These are phyloP conservation scores for Mycena filopes DNA, from an alignment of 768 basidiomycete species.

Conservation along the genomic window DNA sequence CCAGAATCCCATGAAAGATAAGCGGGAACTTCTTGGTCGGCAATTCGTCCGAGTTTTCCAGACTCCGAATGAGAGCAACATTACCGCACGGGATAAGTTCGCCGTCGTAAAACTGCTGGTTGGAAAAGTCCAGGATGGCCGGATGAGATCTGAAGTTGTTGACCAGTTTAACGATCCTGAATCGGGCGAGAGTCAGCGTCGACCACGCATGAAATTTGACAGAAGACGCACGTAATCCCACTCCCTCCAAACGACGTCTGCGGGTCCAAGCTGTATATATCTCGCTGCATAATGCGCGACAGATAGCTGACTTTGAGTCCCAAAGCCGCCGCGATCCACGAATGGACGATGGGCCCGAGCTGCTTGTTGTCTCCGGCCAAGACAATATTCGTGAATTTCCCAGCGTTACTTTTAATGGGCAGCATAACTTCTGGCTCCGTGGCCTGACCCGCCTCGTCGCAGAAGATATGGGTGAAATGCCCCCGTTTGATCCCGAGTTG, in stretches of 20 bases:
- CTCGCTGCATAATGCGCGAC: constrained; percentile 57
- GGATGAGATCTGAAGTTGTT: constrained; percentile 70
- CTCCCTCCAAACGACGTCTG: constrained; percentile 41
- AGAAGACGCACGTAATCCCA: constrained; percentile 48
- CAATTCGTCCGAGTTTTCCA: constrained; percentile 50
- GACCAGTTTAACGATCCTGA: constrained; percentile 66
- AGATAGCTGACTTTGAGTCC: constrained; percentile 64
- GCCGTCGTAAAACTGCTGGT: constrained; percentile 65
- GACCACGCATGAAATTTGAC: background rate
- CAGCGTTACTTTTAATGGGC: constrained; percentile 61
- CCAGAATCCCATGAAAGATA: constrained; percentile 65
- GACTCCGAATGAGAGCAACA: constrained; percentile 49
- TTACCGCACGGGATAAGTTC: constrained; percentile 62
- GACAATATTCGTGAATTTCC: constrained; percentile 59
- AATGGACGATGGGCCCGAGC: constrained; percentile 68
- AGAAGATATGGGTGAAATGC: constrained; percentile 69
- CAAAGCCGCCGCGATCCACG: constrained; percentile 55
- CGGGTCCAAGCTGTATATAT: constrained; percentile 45
- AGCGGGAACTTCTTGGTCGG: constrained; percentile 61
- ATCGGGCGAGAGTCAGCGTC: constrained; percentile 9
- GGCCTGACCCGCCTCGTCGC: constrained; percentile 75
- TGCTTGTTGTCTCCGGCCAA: constrained; percentile 73
- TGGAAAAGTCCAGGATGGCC: constrained; percentile 65
- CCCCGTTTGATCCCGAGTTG: constrained; percentile 60
- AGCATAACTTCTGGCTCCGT: constrained; percentile 70